Base-by-base conservation (phyloP, 495 filamentous ascomycete species). In the Articulospora tetracladia region DNA sequence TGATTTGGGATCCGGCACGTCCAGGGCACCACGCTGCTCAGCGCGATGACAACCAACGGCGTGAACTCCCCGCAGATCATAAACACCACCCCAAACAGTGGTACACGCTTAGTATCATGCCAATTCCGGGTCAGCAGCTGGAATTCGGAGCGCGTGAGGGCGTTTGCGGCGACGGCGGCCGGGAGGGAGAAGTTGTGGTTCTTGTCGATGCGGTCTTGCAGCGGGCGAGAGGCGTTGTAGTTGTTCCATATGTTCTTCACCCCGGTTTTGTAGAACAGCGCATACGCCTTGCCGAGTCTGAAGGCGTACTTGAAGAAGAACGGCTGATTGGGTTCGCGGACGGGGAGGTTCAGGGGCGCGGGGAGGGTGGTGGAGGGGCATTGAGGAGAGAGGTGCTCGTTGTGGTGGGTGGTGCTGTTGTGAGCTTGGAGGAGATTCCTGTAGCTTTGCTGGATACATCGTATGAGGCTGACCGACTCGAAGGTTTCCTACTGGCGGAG, bases 201-300 rank as follows among this genome's bases (percentile, higher is more conserved):
- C 51, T 66, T 63, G 65, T 73, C 3, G 63, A 71, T 11, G 72
- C 66, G 0, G 72, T 75, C 25, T 60, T 76, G 55, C 69, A 82
- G 23, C 64, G 62, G 56, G 68, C 75, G 73, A 19, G 81, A 77
- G 25, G 69, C 57, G 46, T 73, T 68, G 64, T 72, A 74, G 73
- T 91, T 92, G 26, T 64, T 66, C 58, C 74, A 77, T 56, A 96
- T 84, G 55, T 86, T 83, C 63, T 80, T 81, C 25, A 96, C 70
- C 15, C 93, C 93, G 24, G 83, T 81, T 70, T 95, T 96, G 83
- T 96, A 98, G 81, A 98, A 98, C 28, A 73, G 72, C 6, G 85
- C 66, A 72, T 89, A 89, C 22, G 82, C 76, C 55, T 82, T 82
- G 48, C 85, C 87, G 3, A 76, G 67, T 0, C 60, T 48, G 66